Conservation (phyloP, 2,329 filamentous ascomycete genomes). For the Talaromyces sp. region DNA sequence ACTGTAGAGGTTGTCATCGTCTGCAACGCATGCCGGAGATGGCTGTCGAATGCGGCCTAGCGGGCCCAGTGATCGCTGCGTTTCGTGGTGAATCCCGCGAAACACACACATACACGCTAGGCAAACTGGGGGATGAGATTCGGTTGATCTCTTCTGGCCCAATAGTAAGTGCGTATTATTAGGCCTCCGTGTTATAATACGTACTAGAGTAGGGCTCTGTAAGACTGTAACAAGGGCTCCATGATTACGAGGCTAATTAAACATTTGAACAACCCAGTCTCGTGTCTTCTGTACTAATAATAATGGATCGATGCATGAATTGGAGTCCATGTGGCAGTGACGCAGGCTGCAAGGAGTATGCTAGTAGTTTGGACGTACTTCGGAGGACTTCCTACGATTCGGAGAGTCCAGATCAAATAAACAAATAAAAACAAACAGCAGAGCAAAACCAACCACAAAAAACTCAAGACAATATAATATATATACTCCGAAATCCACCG, state of each 20-base stretch:
- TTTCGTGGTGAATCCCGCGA: background rate
- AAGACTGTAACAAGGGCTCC: too few species aligned
- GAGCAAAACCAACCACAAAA: background rate
- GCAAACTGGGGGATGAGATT: background rate
- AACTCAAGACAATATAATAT: background rate
- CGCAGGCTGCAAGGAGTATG: background rate
- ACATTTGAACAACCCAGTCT: too few species aligned
- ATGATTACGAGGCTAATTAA: too few species aligned
- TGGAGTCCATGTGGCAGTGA: background rate
- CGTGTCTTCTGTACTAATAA: too few species aligned
- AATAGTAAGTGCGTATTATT: too few species aligned
- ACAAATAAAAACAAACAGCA: background rate
- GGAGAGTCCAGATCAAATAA: too few species aligned
- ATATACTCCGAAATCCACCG: background rate
- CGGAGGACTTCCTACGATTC: too few species aligned
- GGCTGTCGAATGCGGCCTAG: background rate
- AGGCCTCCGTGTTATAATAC: too few species aligned
- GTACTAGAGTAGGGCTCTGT: too few species aligned
- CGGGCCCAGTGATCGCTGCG: background rate
- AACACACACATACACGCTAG: background rate
- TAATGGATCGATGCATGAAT: background rate
- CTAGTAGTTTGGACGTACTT: background rate
- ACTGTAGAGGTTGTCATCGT: background rate
- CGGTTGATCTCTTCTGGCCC: background rate
- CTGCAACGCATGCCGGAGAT: background rate